Percentiles rank a stretch among this genome's conserved stretches.
Evolutionary conservation across 768 basidiomycete genomes (phyloP).

Genomic region (Tricholomella constricta): DNA sequence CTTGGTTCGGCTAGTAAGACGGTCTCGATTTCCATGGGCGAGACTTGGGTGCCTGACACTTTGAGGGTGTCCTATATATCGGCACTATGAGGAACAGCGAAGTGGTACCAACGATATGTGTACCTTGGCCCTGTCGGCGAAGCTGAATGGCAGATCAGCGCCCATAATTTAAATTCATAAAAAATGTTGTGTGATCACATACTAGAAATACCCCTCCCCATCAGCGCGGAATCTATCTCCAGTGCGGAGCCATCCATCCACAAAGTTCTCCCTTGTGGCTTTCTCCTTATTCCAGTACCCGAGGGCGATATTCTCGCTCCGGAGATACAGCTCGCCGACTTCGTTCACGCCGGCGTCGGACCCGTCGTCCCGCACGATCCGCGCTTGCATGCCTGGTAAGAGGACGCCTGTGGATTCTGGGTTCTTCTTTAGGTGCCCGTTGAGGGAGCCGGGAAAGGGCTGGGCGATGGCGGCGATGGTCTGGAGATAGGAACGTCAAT

Average conservation of each 20-base stretch:
- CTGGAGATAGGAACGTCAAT: too few species aligned
- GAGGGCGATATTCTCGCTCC: slow-evolving; percentile 53
- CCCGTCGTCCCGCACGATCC: slow-evolving; percentile 56
- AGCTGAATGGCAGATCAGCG: slow-evolving; percentile 43
- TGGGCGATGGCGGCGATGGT: slow-evolving; percentile 53
- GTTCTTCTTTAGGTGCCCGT: slow-evolving; percentile 40
- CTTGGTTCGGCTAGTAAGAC: slow-evolving; percentile 63
- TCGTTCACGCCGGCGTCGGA: slow-evolving; percentile 53
- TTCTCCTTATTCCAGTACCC: slow-evolving; percentile 77
- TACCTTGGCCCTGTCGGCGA: slow-evolving; percentile 78
- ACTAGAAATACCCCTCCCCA: slow-evolving; percentile 67
- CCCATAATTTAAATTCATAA: background rate
- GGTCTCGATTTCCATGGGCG: slow-evolving; percentile 77
- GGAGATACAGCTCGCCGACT: slow-evolving; percentile 63
- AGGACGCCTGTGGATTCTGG: slow-evolving; percentile 58
- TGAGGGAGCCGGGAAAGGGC: slow-evolving; percentile 47
- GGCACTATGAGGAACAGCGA: background rate
- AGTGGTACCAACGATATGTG: background rate
- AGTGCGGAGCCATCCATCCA: slow-evolving; percentile 75
- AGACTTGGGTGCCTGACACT: slow-evolving; percentile 78
- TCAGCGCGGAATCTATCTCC: slow-evolving; percentile 72
- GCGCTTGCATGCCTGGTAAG: slow-evolving; percentile 58
- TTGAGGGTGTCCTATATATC: slow-evolving; percentile 88
- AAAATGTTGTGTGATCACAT: slow-evolving; percentile 24
- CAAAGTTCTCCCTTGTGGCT: slow-evolving; percentile 67